phyloP scores from a whole-genome alignment of 768 basidiomycete species.

The Aureoboletus auriporus region DNA sequence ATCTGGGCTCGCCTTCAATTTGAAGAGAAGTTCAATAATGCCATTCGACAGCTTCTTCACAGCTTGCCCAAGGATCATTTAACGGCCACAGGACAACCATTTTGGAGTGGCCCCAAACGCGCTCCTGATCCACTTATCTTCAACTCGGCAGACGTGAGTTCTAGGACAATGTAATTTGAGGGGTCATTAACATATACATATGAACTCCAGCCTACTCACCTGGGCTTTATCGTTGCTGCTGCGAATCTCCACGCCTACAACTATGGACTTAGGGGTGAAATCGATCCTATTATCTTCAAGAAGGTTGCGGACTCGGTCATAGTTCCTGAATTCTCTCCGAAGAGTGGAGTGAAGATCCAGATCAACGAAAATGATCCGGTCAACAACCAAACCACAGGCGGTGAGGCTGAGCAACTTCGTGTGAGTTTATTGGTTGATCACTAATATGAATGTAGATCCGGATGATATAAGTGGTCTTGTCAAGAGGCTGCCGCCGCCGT shows the following conservation, averaged over 20 bases:
- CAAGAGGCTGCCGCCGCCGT: slow-evolving; percentile 79
- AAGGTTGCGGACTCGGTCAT: slow-evolving; percentile 79
- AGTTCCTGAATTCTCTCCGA: slow-evolving; percentile 92
- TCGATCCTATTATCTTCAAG: slow-evolving; percentile 73
- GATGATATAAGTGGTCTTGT: slow-evolving; percentile 55
- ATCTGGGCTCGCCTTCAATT: slow-evolving; percentile 95
- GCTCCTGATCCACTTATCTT: slow-evolving; percentile 90
- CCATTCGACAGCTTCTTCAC: slow-evolving; percentile 88
- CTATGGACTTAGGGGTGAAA: slow-evolving; percentile 92
- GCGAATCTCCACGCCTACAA: slow-evolving; percentile 98
- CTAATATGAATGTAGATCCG: slow-evolving; percentile 31
- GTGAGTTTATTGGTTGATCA: background rate
- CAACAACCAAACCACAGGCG: slow-evolving; percentile 40
- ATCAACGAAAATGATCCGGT: slow-evolving; percentile 90
- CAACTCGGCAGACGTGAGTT: slow-evolving; percentile 78
- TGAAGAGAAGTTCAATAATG: slow-evolving; percentile 89
- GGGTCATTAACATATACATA: slow-evolving; percentile 7
- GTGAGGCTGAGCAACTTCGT: slow-evolving; percentile 13
- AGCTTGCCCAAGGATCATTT: slow-evolving; percentile 93
- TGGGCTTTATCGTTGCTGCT: slow-evolving; percentile 86
- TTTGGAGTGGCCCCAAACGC: slow-evolving; percentile 99
- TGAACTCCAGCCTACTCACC: slow-evolving; percentile 64
- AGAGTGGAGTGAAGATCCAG: slow-evolving; percentile 88
- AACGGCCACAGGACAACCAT: slow-evolving; percentile 90
- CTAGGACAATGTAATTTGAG: background rate